Conservation (phyloP, 768 basidiomycete genomes). For the Psilocybe cyanescens region DNA sequence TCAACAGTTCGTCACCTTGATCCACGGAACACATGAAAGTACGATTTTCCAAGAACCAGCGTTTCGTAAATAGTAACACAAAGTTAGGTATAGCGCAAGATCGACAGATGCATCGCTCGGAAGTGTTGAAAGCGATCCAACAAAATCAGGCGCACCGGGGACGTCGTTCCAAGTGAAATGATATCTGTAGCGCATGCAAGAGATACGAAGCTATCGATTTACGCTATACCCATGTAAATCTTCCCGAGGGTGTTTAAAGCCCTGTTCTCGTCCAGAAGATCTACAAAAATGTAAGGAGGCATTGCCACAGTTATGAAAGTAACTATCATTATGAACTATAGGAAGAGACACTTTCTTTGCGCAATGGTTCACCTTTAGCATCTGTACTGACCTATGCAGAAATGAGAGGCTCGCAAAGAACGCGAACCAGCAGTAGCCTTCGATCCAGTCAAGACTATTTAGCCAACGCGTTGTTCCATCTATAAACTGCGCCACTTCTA, state of each 20-base stretch:
- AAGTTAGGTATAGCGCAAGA: conserved; percentile 1
- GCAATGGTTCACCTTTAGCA: not conserved
- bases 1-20: not conserved
- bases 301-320: not conserved
- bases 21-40: conserved; percentile 10
- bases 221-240: not conserved
- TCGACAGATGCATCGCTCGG: not conserved
- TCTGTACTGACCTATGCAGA: not conserved
- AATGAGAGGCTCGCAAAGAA: conserved; percentile 3
- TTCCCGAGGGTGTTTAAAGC: conserved; percentile 3
- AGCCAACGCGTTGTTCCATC: conserved; percentile 1
- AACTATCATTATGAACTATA: conserved; percentile 5
- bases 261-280: conserved; percentile 11
- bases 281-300: not conserved
- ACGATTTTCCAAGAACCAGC: not conserved
- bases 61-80: not conserved
- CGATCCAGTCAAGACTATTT: conserved; percentile 9
- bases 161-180: not conserved
- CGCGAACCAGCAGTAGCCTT: conserved; percentile 15
- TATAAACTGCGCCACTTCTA: conserved; percentile 11
- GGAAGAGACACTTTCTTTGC: conserved; percentile 4
- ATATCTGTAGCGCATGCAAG: not conserved
- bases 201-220: not conserved
- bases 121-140: conserved; percentile 6
- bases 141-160: not conserved